Evolutionary conservation across 371 early-diverging fungal species (phyloP), one percentile per base, ranked within the genome.

Genomic region (Synchytrium microbalum): DNA sequence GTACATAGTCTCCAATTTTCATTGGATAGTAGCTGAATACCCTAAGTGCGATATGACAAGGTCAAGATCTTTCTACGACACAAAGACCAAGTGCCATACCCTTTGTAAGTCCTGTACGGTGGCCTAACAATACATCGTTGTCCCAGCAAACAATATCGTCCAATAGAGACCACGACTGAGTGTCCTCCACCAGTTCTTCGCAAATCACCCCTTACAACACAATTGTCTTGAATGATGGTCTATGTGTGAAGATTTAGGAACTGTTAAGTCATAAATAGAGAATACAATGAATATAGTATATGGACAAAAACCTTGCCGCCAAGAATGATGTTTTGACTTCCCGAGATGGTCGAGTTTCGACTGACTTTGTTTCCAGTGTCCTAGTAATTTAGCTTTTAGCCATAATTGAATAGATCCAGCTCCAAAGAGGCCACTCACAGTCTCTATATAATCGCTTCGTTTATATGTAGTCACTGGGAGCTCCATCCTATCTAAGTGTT

Each of bases 331-430:
- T 96, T 95, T 70, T 95, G 92, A 72, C 89, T 87, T 27, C 93
- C 93, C 70, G 87, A 89, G 67, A 96, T 95, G 62, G 88, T 83
- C 16, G 92, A 88, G 73, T 88, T 88, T 53, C 94, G 81, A 69
- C 88, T 87, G 60, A 96, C 92, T 77, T 92, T 93, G 79, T 95
- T 96, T 53, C 96, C 94, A 1, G 95, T 93, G 70, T 93, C 93
- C 89, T 88, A 74, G 29, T 30, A 31, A 29, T 14, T 14, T 14
- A 16, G 58, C 5, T 29, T 52, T 27, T 46, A 13, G 60, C n/a
- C 58, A 16, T 16, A 27, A 28, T 29, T 3, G 30, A 23, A 58
- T 66, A 38, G 32, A 56, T 52, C 26, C 13, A 33, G 29, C 33
- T 46, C n/a, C 13, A 19, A 54, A 51, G 30, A 30, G n/a, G n/a